These are phyloP conservation scores for Juglanconis sp. DNA, from an alignment of 2,329 filamentous ascomycete species.

Conservation along the genomic window DNA sequence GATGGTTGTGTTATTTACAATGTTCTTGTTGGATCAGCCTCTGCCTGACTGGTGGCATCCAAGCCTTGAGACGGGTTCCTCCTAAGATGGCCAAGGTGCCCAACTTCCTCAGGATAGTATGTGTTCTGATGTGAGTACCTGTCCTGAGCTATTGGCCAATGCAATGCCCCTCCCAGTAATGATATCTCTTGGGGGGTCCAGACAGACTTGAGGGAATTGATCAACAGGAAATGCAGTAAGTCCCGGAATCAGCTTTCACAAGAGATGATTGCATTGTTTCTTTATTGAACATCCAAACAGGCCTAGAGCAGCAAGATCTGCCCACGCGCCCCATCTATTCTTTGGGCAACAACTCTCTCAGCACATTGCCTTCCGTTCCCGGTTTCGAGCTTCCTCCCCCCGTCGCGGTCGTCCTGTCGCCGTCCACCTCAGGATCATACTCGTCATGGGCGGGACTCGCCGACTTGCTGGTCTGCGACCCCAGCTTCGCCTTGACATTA, in stretches of 20 bases:
- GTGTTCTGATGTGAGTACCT: too few relatives aligned
- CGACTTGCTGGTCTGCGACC: not conserved
- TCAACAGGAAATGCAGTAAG: too few relatives aligned
- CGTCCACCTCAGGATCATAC: constrained; percentile 16
- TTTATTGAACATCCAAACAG: not conserved
- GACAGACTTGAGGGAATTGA: too few relatives aligned
- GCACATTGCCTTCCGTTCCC: not conserved
- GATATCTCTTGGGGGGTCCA: not conserved
- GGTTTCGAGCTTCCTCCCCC: not conserved
- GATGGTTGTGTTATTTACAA: too few relatives aligned
- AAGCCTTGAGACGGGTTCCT: too few relatives aligned
- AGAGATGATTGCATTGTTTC: not conserved
- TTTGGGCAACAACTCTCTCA: not conserved
- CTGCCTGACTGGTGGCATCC: too few relatives aligned
- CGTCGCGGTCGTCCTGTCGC: constrained; percentile 4
- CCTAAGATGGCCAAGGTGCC: too few relatives aligned
- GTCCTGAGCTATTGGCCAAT: too few relatives aligned
- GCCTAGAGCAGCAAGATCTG: not conserved
- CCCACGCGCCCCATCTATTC: not conserved
- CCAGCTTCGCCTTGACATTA: not conserved
- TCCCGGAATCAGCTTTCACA: too few relatives aligned
- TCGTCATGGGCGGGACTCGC: constrained; percentile 1
- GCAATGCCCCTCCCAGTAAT: not conserved
- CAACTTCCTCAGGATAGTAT: too few relatives aligned
- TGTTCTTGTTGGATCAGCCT: too few relatives aligned